phyloP scores from a whole-genome alignment of 768 basidiomycete species.

The Boletus patriciae region DNA sequence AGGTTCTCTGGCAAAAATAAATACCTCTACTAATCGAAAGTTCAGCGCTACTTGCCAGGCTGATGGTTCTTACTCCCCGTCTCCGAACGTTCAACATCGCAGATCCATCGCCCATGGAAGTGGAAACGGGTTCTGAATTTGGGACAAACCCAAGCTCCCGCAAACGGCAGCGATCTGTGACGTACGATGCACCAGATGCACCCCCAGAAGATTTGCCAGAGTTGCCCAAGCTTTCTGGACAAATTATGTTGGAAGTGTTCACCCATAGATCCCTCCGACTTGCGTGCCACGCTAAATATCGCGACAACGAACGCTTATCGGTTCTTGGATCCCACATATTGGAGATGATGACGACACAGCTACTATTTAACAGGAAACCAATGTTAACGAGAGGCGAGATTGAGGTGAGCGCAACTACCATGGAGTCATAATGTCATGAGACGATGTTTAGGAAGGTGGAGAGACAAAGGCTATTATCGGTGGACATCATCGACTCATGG shows the following conservation, averaged over 20 bases:
- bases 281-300: constrained; percentile 41
- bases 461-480: constrained; percentile 30
- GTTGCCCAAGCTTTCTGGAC: constrained; percentile 51
- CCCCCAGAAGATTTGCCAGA: constrained; percentile 37
- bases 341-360: constrained; percentile 45
- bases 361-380: constrained; percentile 52
- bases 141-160: constrained; percentile 28
- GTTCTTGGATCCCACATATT: constrained; percentile 51
- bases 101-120: constrained; percentile 36
- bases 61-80: constrained; percentile 38
- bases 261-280: constrained; percentile 65
- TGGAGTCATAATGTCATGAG: constrained; percentile 17
- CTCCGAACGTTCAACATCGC: constrained; percentile 36
- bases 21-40: constrained; percentile 14
- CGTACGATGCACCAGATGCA: constrained; percentile 28
- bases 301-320: constrained; percentile 58
- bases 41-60: constrained; percentile 13
- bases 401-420: constrained; percentile 43
- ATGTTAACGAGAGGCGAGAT: constrained; percentile 49
- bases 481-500: constrained; percentile 39
- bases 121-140: constrained; percentile 28
- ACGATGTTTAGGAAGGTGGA: constrained; percentile 27
- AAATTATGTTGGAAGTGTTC: constrained; percentile 64
- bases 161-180: constrained; percentile 41
- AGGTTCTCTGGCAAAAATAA: constrained; percentile 21